Evolutionary conservation across 2,329 filamentous ascomycete species (phyloP).

Genomic region (Monilinia aucupariae): DNA sequence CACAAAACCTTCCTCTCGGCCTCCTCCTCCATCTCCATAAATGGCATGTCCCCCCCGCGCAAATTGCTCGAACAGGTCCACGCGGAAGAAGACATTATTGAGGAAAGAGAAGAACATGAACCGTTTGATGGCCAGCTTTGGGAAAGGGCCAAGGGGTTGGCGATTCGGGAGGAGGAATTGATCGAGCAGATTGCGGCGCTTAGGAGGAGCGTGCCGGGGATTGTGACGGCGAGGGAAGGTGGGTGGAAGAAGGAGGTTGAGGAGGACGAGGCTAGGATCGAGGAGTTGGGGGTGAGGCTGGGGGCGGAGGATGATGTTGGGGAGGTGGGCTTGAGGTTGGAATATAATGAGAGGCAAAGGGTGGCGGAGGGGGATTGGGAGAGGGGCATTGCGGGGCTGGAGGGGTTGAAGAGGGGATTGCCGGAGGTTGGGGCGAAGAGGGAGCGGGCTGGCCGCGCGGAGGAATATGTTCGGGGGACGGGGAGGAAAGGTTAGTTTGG

Average conservation of each 20-base stretch:
- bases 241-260: constrained; percentile 23
- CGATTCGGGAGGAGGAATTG: constrained; percentile 57
- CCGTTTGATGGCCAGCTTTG: constrained; percentile 57
- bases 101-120: constrained; percentile 45
- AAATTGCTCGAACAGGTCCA: constrained; percentile 37
- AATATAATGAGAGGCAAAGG: constrained; percentile 41
- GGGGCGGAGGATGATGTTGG: constrained; percentile 17
- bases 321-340: constrained; percentile 20
- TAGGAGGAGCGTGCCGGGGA: constrained; percentile 25
- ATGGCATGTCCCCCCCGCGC: constrained; percentile 45
- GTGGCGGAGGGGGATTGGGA: constrained; percentile 44
- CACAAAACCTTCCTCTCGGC: constrained; percentile 54
- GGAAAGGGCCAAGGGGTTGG: constrained; percentile 54
- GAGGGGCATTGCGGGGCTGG: constrained; percentile 47
- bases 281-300: constrained; percentile 20
- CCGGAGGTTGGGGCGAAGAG: constrained; percentile 58
- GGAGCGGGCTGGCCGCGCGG: constrained; percentile 56
- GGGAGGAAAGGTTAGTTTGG: constrained; percentile 14
- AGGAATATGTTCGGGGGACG: constrained; percentile 30
- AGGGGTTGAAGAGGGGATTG: constrained; percentile 53
- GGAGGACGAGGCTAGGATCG: constrained; percentile 26
- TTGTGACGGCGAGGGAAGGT: constrained; percentile 23
- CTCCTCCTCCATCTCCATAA: constrained; percentile 56
- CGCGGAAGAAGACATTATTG: constrained; percentile 21
- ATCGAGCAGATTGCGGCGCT: constrained; percentile 55